Percentiles rank a stretch among this genome's conserved stretches.
Evolutionary conservation across 345 rosid species (phyloP).

Genomic region (Melaleuca alternifolia): DNA sequence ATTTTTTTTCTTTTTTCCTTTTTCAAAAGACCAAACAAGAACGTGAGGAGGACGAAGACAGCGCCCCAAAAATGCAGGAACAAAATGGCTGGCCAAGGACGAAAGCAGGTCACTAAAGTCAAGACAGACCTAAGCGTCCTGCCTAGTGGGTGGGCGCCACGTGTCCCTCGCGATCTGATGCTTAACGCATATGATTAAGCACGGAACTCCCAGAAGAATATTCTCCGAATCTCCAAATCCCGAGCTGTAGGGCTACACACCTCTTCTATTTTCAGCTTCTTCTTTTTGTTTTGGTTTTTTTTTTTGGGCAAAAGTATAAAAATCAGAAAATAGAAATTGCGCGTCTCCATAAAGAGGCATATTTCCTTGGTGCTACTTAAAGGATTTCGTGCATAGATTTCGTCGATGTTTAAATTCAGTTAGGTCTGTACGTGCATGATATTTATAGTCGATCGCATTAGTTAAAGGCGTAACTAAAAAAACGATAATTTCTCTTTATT

Average conservation of each 20-base stretch:
- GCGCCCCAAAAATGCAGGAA: not conserved
- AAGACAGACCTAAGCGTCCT: not conserved
- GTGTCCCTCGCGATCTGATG: not conserved
- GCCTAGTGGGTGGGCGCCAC: not conserved
- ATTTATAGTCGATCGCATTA: not conserved
- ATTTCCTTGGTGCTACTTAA: not conserved
- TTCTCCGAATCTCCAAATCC: not conserved
- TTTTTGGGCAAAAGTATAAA: too few relatives aligned
- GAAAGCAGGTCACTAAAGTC: not conserved
- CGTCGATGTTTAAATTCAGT: not conserved
- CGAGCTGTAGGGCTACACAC: not conserved
- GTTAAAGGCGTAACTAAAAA: not conserved
- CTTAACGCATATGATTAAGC: not conserved
- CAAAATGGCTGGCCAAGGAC: not conserved
- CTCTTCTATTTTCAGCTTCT: too few relatives aligned
- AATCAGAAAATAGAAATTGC: not conserved
- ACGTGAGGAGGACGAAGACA: not conserved
- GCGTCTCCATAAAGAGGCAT: not conserved
- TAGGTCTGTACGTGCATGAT: fast-evolving
- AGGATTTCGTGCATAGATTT: not conserved
- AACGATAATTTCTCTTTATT: not conserved
- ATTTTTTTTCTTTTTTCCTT: not conserved
- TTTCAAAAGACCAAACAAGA: not conserved
- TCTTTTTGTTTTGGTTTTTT: not conserved
- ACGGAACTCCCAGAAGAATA: not conserved